These are phyloP conservation scores for Drosera capensis DNA, from an alignment of 148 eudicot species.

Conservation along the genomic window DNA sequence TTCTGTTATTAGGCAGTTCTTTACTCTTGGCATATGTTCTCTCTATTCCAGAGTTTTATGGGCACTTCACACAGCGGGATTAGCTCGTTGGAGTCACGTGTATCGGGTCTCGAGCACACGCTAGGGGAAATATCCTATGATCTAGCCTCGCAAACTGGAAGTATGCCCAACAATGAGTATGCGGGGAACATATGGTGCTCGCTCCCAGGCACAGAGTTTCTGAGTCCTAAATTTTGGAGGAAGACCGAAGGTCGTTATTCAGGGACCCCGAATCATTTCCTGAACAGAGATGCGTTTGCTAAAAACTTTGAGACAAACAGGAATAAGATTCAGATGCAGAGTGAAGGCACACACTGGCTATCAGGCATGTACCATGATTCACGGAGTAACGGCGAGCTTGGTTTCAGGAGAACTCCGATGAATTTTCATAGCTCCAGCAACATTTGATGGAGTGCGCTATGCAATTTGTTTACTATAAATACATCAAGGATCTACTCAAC, in stretches of 20 bases:
- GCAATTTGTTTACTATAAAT: too few species aligned
- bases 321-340: constrained; percentile 9
- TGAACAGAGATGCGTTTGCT: constrained; percentile 13
- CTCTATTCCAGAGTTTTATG: constrained; percentile 41
- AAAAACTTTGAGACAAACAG: constrained; percentile 15
- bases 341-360: constrained; percentile 6
- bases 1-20: not conserved
- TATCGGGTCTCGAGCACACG: constrained; percentile 59
- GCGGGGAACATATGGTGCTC: constrained; percentile 39
- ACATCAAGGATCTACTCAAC: too few species aligned
- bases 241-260: constrained; percentile 29
- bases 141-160: constrained; percentile 43
- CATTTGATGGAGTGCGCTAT: too few species aligned
- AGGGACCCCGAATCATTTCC: constrained; percentile 8
- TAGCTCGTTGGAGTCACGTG: constrained; percentile 63
- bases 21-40: not conserved
- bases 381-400: constrained; percentile 9
- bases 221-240: constrained; percentile 70
- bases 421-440: too few species aligned
- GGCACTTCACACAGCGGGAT: constrained; percentile 70
- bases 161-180: constrained; percentile 22
- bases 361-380: constrained; percentile 9
- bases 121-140: constrained; percentile 53
- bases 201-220: constrained; percentile 53
- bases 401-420: too few species aligned